Evolutionary conservation across 352 stramenopile genomes (phyloP), one percentile per base, ranked within the genome.

Genomic region (Globisporangium takayamanum): DNA sequence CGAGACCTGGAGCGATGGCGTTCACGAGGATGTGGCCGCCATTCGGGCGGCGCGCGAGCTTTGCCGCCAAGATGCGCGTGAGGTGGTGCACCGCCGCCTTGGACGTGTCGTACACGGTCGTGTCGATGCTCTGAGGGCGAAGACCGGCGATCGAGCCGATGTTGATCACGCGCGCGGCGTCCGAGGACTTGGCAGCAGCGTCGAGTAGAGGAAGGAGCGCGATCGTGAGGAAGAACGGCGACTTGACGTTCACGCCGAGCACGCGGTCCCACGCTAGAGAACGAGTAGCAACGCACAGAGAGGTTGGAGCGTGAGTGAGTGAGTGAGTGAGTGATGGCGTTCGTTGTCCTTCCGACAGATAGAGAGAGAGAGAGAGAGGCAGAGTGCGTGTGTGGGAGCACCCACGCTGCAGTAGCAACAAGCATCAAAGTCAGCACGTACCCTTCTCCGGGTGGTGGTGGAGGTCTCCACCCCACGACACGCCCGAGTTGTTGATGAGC

Each of bases 1-100:
- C 86, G 60, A 97, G 89, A 18, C 96, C 95, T 5, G 93, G 96
- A 2, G 91, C 89, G 20, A 99, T 83, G 28, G 85, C 86, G 72
- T 99, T 99, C n/a, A 98, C 94, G 6, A 96, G 92, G 58, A 98
- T 98, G 66, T 89, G 76, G 33, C 92, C 81, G 37, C 80, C 79
- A 46, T 90, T 88, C 15, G 78, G 72, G 8, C 74, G 79, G 28
- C 75, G 75, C 55, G 82, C 91, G 8, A 99, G 80, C 68, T 98
- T 95, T 0, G 81, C 75, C 0, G 94, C 85, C 37, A 98, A 58
- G 49, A 96, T 87, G 46, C 88, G 88, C 26, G 94, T 98, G 25
- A 99, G 68, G 61, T 97, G 86, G 71, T 98, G 93, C 20, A 98
- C 70, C 2, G 91, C 96, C 4, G 94, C 94, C 80, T 99, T 99